Evolutionary conservation across 2,329 filamentous ascomycete genomes (phyloP).

Genomic region (Trichoderma koningii): DNA sequence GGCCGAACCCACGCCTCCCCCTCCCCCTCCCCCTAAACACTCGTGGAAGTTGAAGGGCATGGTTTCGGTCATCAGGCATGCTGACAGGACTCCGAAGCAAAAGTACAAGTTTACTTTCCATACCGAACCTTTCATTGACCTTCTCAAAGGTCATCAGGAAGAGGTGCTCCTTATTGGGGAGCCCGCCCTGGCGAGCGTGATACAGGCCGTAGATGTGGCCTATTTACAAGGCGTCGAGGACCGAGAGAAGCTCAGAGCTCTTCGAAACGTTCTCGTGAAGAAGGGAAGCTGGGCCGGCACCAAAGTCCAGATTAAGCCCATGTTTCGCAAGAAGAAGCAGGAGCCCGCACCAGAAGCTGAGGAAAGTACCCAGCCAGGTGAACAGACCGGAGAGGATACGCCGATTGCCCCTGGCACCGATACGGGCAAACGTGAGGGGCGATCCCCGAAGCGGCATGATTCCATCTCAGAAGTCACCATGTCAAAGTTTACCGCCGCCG

Average conservation of each 20-base stretch:
- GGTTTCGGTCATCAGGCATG: constrained; percentile 93
- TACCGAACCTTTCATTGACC: constrained; percentile 90
- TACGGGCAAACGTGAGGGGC: constrained; percentile 6
- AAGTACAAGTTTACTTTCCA: constrained; percentile 99
- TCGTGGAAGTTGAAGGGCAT: constrained; percentile 98
- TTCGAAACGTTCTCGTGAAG: constrained; percentile 85
- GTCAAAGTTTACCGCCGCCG: constrained; percentile 89
- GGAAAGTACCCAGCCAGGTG: constrained; percentile 33
- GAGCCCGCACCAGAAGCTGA: constrained; percentile 51
- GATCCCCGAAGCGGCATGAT: constrained; percentile 66
- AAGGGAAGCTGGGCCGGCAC: constrained; percentile 94
- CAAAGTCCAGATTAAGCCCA: constrained; percentile 98
- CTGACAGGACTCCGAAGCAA: constrained; percentile 95
- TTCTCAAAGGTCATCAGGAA: constrained; percentile 93
- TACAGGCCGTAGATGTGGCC: constrained; percentile 82
- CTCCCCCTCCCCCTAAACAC: constrained; percentile 76
- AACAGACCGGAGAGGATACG: neutral
- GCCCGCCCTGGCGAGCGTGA: constrained; percentile 82
- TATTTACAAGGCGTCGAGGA: constrained; percentile 81
- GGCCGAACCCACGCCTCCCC: constrained; percentile 48
- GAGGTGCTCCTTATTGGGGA: constrained; percentile 94
- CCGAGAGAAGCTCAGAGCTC: constrained; percentile 75
- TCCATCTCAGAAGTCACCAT: constrained; percentile 88
- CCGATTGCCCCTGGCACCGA: constrained; percentile 28
- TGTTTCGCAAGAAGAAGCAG: constrained; percentile 88